Evolutionary conservation across 148 eudicot genomes (phyloP).

Genomic region (Polygonum maritimum): DNA sequence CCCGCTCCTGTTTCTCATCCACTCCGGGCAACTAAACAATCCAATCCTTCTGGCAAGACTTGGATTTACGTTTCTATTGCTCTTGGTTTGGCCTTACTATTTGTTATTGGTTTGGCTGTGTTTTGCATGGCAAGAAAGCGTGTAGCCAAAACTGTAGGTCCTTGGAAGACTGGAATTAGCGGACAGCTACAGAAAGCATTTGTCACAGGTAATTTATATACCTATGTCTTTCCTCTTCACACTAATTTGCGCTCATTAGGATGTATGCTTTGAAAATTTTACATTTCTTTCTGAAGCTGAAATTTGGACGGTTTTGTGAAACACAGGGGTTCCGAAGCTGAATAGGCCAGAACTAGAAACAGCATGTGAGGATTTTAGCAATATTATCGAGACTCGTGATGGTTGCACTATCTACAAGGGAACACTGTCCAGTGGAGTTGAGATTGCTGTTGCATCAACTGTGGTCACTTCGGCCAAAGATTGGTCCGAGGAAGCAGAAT

Average conservation of each 20-base stretch:
- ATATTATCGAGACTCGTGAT: constrained; percentile 54
- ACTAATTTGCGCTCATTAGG: background rate
- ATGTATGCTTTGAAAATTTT: background rate
- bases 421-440: constrained; percentile 92
- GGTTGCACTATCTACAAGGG: constrained; percentile 73
- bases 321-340: constrained; percentile 83
- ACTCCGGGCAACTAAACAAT: constrained; percentile 10
- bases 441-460: constrained; percentile 75
- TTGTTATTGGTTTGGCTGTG: constrained; percentile 24
- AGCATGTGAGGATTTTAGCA: constrained; percentile 99
- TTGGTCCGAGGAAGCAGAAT: constrained; percentile 69
- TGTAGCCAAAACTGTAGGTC: constrained; percentile 53
- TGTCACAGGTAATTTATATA: constrained; percentile 53
- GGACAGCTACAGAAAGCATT: constrained; percentile 98
- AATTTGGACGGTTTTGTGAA: background rate
- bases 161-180: constrained; percentile 89
- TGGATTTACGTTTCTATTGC: constrained; percentile 49
- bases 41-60: constrained; percentile 26
- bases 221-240: background rate
- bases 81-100: constrained; percentile 29
- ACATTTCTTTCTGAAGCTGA: background rate
- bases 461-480: constrained; percentile 38
- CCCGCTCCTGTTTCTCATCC: constrained; percentile 17
- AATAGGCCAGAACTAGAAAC: constrained; percentile 74
- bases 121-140: constrained; percentile 41